Conservation (phyloP, 2,329 filamentous ascomycete species). For the Fusarium equiseti region DNA sequence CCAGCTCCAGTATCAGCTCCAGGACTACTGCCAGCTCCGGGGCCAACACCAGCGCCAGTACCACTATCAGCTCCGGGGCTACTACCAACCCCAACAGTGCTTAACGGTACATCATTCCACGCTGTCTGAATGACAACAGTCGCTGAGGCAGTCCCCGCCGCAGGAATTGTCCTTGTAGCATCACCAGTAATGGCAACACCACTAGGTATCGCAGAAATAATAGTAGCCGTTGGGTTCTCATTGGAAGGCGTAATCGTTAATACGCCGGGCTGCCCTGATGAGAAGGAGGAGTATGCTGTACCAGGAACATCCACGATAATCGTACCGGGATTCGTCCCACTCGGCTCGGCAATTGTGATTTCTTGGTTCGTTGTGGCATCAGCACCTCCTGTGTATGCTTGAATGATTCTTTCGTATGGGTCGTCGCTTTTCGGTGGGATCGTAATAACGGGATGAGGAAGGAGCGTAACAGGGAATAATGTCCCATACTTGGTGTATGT, state of each 20-base stretch:
- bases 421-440: slow-evolving; percentile 25
- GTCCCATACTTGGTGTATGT: slow-evolving; percentile 19
- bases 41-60: too few species aligned
- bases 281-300: slow-evolving; percentile 32
- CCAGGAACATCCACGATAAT: slow-evolving; percentile 32
- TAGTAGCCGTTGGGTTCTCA: slow-evolving; percentile 32
- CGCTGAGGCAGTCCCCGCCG: slow-evolving; percentile 21
- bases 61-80: too few species aligned
- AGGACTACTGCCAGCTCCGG: too few species aligned
- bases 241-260: slow-evolving; percentile 32
- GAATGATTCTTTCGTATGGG: slow-evolving; percentile 34
- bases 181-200: slow-evolving; percentile 13
- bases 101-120: slow-evolving; percentile 29
- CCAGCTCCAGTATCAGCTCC: too few species aligned
- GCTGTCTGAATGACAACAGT: slow-evolving; percentile 35
- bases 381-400: slow-evolving; percentile 32
- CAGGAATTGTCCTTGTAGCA: slow-evolving; percentile 30
- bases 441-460: slow-evolving; percentile 33
- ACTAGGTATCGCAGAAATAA: slow-evolving; percentile 32
- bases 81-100: neutral
- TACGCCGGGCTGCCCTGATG: slow-evolving; percentile 29
- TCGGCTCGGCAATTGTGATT: slow-evolving; percentile 34
- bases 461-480: slow-evolving; percentile 25
- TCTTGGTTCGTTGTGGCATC: slow-evolving; percentile 29
- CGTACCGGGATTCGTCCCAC: slow-evolving; percentile 31